These are phyloP conservation scores for Stagonosporopsis vannaccii DNA, from an alignment of 2,329 filamentous ascomycete species.

Conservation along the genomic window DNA sequence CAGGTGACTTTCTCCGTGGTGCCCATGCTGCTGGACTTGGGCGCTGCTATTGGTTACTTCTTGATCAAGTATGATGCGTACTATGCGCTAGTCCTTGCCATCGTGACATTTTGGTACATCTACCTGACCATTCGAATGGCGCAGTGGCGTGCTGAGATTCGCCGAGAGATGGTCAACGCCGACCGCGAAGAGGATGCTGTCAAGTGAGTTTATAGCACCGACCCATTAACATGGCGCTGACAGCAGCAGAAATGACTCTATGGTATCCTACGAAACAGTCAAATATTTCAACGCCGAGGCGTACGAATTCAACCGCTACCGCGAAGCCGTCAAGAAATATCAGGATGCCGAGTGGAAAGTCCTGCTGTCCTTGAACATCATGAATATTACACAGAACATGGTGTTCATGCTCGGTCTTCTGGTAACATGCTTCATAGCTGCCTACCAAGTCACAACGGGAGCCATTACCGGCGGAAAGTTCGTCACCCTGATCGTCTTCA, in stretches of 20 bases:
- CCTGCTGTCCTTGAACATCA: slow-evolving; percentile 62
- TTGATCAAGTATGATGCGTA: slow-evolving; percentile 81
- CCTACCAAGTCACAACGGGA: slow-evolving; percentile 71
- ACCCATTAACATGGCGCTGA: slow-evolving; percentile 27
- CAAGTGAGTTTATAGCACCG: slow-evolving; percentile 63
- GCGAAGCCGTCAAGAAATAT: slow-evolving; percentile 62
- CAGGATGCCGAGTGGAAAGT: slow-evolving; percentile 66
- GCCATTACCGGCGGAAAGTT: slow-evolving; percentile 71
- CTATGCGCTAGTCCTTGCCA: slow-evolving; percentile 86
- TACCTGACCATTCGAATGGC: slow-evolving; percentile 97
- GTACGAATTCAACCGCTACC: slow-evolving; percentile 66
- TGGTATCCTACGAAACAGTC: slow-evolving; percentile 92
- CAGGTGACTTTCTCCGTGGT: slow-evolving; percentile 95
- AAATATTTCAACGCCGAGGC: slow-evolving; percentile 70
- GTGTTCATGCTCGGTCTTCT: slow-evolving; percentile 71
- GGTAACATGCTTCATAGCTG: slow-evolving; percentile 73
- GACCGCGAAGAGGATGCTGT: slow-evolving; percentile 95
- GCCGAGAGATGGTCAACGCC: slow-evolving; percentile 92
- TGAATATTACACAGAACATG: slow-evolving; percentile 69
- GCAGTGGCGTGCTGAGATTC: slow-evolving; percentile 87
- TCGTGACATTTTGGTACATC: slow-evolving; percentile 95
- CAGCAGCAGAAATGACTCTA: slow-evolving; percentile 78
- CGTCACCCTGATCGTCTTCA: slow-evolving; percentile 75
- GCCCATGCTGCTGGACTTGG: slow-evolving; percentile 91
- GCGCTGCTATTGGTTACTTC: slow-evolving; percentile 84